A percentile compares a stretch with the other conserved stretches of the same genome.
Evolutionary conservation across 2,329 filamentous ascomycete genomes (phyloP).

Genomic region (Berkeleyomyces rouxiae): DNA sequence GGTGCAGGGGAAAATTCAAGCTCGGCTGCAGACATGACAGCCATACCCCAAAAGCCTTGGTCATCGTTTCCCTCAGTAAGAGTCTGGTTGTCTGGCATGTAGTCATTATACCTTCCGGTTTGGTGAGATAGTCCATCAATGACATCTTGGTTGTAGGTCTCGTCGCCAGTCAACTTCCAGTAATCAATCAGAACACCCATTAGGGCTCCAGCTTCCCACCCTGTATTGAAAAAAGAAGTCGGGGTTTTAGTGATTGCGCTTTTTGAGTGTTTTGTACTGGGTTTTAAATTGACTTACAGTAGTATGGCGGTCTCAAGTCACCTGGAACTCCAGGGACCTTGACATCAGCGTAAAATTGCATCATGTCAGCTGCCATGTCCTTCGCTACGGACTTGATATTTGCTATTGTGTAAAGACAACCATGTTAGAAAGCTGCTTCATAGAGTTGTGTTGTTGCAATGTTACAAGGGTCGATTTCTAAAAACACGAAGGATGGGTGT

Average conservation of each 20-base stretch:
- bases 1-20: constrained; percentile 44
- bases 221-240: constrained; percentile 25
- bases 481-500: not conserved
- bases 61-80: constrained; percentile 57
- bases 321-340: constrained; percentile 18
- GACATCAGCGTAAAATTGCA: constrained; percentile 22
- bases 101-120: constrained; percentile 54
- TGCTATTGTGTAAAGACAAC: constrained; percentile 21
- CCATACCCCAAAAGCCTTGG: constrained; percentile 57
- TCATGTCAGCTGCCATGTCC: constrained; percentile 34
- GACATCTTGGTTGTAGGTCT: constrained; percentile 51
- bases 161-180: constrained; percentile 67
- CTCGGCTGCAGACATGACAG: constrained; percentile 55
- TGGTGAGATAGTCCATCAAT: constrained; percentile 57
- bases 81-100: constrained; percentile 61
- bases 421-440: not conserved
- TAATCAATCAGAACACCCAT: constrained; percentile 60
- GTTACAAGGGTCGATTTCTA: not conserved
- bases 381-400: constrained; percentile 34
- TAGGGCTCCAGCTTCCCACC: constrained; percentile 63
- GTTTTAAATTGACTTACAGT: constrained; percentile 8
- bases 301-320: constrained; percentile 16
- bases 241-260: constrained; percentile 8
- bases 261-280: not conserved
- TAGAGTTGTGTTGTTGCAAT: not conserved